phyloP scores from a whole-genome alignment of 805 yeast genomes.

The Monosporozyma unispora region DNA sequence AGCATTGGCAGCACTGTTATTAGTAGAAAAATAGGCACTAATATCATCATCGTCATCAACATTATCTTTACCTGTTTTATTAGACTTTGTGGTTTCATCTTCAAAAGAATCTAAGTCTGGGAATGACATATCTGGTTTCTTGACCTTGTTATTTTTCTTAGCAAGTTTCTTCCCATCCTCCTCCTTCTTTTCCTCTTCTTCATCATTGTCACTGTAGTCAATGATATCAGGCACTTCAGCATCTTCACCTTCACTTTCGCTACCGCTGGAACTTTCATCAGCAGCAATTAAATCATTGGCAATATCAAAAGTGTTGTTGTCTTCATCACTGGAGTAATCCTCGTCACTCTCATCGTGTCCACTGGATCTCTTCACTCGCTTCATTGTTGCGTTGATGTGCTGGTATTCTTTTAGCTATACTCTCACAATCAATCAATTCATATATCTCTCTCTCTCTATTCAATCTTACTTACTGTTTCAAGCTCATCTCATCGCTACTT shows the following conservation, averaged over 20 bases:
- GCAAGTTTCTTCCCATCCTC: slow-evolving; percentile 12
- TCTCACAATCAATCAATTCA: not conserved
- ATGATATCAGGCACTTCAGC: slow-evolving; percentile 25
- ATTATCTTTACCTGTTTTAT: slow-evolving; percentile 22
- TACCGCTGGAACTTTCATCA: slow-evolving; percentile 33
- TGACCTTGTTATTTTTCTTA: slow-evolving; percentile 8
- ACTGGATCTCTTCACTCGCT: not conserved
- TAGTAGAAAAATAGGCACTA: slow-evolving; percentile 35
- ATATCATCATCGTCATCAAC: slow-evolving; percentile 39
- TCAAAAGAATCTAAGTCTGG: slow-evolving; percentile 49
- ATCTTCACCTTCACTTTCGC: slow-evolving; percentile 20
- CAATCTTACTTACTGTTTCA: too few relatives aligned
- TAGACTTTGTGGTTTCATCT: slow-evolving; percentile 29
- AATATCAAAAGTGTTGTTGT: slow-evolving; percentile 40
- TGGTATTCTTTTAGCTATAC: too few relatives aligned
- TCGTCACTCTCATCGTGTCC: not conserved
- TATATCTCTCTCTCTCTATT: not conserved
- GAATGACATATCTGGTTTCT: slow-evolving; percentile 23
- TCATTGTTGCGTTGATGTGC: not conserved
- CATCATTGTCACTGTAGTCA: slow-evolving; percentile 23
- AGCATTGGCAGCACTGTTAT: slow-evolving; percentile 23
- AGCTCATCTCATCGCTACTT: slow-evolving; percentile 9
- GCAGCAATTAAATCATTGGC: slow-evolving; percentile 45
- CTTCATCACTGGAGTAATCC: slow-evolving; percentile 9
- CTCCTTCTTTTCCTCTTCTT: slow-evolving; percentile 41